Percentiles rank a stretch among this genome's conserved stretches.
These are phyloP conservation scores for Talaromyces nanjingensis DNA, from an alignment of 495 filamentous ascomycete genomes.

Conservation along the genomic window DNA sequence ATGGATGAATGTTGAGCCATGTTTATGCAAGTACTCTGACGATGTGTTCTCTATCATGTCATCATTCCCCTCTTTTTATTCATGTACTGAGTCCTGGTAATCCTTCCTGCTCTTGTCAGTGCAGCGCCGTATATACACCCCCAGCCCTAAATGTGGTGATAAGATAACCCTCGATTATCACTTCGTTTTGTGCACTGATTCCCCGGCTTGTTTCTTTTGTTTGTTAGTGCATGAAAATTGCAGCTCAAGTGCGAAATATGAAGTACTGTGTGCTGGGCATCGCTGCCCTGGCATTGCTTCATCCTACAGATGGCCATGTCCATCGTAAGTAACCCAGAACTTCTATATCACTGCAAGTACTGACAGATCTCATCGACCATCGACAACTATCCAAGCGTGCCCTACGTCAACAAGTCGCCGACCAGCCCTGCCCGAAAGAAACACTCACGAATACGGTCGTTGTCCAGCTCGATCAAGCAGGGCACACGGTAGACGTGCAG, in stretches of 20 bases:
- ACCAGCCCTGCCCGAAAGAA: slow-evolving; percentile 13
- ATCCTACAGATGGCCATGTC: slow-evolving; percentile 33
- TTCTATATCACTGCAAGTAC: background rate
- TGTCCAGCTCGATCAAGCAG: slow-evolving; percentile 59
- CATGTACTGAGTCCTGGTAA: background rate
- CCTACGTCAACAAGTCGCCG: slow-evolving; percentile 18
- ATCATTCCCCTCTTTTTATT: background rate
- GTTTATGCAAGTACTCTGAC: too few relatives aligned
- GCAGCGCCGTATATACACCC: background rate
- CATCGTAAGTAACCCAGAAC: slow-evolving; percentile 25
- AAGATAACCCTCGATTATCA: background rate
- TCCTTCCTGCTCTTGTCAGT: background rate
- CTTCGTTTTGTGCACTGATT: background rate
- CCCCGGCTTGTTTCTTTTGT: too few relatives aligned
- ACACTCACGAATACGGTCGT: slow-evolving; percentile 29
- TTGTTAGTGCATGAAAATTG: too few relatives aligned
- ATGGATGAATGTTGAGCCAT: background rate
- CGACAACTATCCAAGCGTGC: background rate
- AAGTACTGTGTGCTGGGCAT: background rate
- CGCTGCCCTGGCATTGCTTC: slow-evolving; percentile 21
- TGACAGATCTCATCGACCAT: background rate
- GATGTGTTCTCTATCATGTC: background rate
- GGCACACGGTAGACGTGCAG: slow-evolving; percentile 24
- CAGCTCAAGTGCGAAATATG: background rate
- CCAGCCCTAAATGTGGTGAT: background rate